Conservation (phyloP, 2,329 filamentous ascomycete genomes). For the Tetracladium maxilliforme region DNA sequence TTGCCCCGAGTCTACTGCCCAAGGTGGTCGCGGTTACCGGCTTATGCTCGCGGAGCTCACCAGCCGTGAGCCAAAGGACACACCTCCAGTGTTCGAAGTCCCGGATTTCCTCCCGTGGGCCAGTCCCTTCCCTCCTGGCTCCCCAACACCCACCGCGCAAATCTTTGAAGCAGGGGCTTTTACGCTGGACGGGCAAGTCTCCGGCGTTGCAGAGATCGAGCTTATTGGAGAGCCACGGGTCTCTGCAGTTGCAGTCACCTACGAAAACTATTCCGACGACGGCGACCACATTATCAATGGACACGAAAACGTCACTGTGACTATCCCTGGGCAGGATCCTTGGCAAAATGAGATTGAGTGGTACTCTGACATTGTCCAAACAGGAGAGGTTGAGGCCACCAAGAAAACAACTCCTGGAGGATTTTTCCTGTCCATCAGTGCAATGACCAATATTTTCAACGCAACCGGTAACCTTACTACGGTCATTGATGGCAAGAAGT, state of each 20-base stretch:
- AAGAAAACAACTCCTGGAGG: constrained; percentile 22
- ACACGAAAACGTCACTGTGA: constrained; percentile 16
- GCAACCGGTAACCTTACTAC: constrained; percentile 24
- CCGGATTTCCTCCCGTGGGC: constrained; percentile 18
- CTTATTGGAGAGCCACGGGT: constrained; percentile 4
- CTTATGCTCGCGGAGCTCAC: constrained; percentile 24
- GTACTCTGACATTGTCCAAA: constrained; percentile 21
- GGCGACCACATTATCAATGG: constrained; percentile 16
- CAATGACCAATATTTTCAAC: constrained; percentile 20
- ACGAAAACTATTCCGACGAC: constrained; percentile 21
- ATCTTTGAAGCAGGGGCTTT: constrained; percentile 5
- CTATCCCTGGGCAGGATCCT: no score
- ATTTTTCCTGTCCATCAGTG: constrained; percentile 23
- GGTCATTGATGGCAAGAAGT: constrained; percentile 18
- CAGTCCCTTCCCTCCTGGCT: constrained; percentile 13
- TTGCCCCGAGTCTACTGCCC: constrained; percentile 22
- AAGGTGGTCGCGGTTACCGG: constrained; percentile 20
- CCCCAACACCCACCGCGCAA: constrained; percentile 1
- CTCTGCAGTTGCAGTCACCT: constrained; percentile 16
- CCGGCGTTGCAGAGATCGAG: constrained; percentile 8
- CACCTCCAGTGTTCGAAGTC: constrained; percentile 10
- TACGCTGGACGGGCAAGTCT: constrained; percentile 6
- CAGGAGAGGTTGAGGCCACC: constrained; percentile 12
- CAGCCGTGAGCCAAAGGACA: constrained; percentile 12
- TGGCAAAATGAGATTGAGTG: constrained; percentile 20